These are phyloP conservation scores for Gynochthodes officinalis DNA, from an alignment of 257 asterid genomes.

Conservation along the genomic window DNA sequence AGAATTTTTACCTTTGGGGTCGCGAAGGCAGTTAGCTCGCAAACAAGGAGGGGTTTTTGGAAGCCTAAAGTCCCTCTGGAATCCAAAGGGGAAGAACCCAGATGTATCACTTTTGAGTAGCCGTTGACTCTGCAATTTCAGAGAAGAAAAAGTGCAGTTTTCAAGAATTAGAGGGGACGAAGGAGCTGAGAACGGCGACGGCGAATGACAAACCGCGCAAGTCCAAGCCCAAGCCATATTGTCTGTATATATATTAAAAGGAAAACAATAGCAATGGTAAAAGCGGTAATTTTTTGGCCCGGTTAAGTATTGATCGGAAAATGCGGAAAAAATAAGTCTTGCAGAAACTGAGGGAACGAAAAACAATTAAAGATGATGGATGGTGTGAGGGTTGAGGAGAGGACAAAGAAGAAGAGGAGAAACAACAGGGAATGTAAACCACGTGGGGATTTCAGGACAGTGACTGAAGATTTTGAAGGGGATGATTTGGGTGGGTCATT, in stretches of 20 bases:
- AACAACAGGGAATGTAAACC: neutral
- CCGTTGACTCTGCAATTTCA: conserved; percentile 27
- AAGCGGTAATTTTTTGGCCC: neutral
- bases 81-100: conserved; percentile 31
- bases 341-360: neutral
- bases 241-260: neutral
- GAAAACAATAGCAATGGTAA: no score
- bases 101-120: conserved; percentile 20
- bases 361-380: no score
- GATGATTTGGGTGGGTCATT: neutral
- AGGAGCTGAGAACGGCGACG: conserved; percentile 24
- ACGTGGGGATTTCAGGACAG: conserved; percentile 12
- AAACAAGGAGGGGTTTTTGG: conserved; percentile 31
- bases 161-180: conserved; percentile 27
- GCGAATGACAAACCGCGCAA: conserved; percentile 28
- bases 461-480: neutral
- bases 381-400: neutral
- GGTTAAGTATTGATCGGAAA: neutral
- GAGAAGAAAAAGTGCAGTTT: conserved; percentile 13
- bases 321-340: neutral
- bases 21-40: conserved; percentile 39
- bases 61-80: conserved; percentile 27
- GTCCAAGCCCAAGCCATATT: conserved; percentile 44
- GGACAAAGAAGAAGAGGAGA: neutral
- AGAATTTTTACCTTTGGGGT: conserved; percentile 37